Evolutionary conservation across 176 grass and related monocot genomes (phyloP), one percentile per base, ranked within the genome.

Genomic region (Elymus sibiricus): DNA sequence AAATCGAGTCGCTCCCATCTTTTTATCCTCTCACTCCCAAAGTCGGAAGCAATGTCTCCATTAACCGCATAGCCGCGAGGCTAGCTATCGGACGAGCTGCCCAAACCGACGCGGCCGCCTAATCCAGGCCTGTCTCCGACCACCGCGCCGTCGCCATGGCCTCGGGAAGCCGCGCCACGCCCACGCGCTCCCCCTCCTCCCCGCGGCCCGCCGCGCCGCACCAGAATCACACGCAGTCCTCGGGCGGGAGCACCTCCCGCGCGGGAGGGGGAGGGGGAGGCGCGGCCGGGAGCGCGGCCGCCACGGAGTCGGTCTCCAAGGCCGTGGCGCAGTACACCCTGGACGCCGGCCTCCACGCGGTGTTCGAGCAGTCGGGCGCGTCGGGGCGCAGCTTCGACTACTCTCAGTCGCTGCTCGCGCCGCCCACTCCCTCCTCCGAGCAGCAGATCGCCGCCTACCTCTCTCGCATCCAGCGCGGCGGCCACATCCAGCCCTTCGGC

Each of bases 391-490:
- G 92, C 83, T 99, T 99, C 84, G 90, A 99, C 84, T 99, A 99
- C 87, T 96, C 97, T 21, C 92, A 96, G 85, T 94, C 97, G 73
- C 71, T 96, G 77, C 90, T 83, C n/a, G 84, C 84, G 21, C 80
- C 94, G 49, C 78, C 92, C 77, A 92, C 88, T 31, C 86, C 88
- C 21, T 88, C 84, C 47, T 82, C 92, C 24, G 94, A 96, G 88
- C 92, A 96, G 84, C 97, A 96, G 94, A 99, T 99, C 88, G 91
- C 94, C 11, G 94, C 92, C 4, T 99, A 99, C 84, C 89, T 99
- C 62, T 99, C 97, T 21, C 93, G 82, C 91, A 99, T 99, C 86
- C 94, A 96, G 88, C 94, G 94, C 9, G 97, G 97, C 40, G 94
- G 94, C 71, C 88, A 93, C 86, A 94, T 99, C 86, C 94, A 99